Evolutionary conservation across 352 stramenopile species (phyloP).

Genomic region (Phytophthora nicotianae): DNA sequence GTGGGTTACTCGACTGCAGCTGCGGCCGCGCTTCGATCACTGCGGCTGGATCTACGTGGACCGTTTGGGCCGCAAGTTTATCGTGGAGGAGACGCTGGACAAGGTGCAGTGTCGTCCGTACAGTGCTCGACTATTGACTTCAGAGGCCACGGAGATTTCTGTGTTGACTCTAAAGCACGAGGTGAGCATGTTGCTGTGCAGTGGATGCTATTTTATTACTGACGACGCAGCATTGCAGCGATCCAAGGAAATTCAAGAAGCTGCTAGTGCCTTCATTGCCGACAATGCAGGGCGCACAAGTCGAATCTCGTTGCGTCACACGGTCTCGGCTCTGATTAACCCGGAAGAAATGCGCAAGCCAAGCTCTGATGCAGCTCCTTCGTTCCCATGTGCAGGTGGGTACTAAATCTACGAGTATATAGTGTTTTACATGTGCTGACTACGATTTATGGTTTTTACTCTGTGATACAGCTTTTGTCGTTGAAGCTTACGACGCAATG

Average conservation of each 20-base stretch:
- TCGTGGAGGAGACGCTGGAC: conserved; percentile 83
- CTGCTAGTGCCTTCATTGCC: conserved; percentile 60
- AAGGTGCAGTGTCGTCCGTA: conserved; percentile 84
- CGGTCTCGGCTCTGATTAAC: conserved; percentile 52
- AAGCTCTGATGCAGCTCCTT: conserved; percentile 12
- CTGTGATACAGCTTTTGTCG: conserved; percentile 55
- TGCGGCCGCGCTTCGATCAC: conserved; percentile 81
- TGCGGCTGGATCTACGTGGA: conserved; percentile 85
- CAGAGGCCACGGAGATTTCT: conserved; percentile 76
- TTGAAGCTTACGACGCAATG: conserved; percentile 71
- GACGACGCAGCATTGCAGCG: conserved; percentile 34
- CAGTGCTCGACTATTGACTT: conserved; percentile 73
- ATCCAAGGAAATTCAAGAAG: conserved; percentile 68
- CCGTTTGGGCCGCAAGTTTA: conserved; percentile 78
- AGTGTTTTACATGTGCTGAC: not conserved
- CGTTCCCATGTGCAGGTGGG: conserved; percentile 60
- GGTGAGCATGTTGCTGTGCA: conserved; percentile 16
- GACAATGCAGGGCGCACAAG: conserved; percentile 57
- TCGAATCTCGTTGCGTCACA: conserved; percentile 68
- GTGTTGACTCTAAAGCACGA: conserved; percentile 72
- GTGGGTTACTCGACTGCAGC: conserved; percentile 52
- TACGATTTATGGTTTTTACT: not conserved
- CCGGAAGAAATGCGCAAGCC: conserved; percentile 33
- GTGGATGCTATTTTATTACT: conserved; percentile 4
- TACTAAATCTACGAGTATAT: not conserved